Evolutionary conservation across 2,329 filamentous ascomycete genomes (phyloP).

Genomic region (Aspergillus versicolor): DNA sequence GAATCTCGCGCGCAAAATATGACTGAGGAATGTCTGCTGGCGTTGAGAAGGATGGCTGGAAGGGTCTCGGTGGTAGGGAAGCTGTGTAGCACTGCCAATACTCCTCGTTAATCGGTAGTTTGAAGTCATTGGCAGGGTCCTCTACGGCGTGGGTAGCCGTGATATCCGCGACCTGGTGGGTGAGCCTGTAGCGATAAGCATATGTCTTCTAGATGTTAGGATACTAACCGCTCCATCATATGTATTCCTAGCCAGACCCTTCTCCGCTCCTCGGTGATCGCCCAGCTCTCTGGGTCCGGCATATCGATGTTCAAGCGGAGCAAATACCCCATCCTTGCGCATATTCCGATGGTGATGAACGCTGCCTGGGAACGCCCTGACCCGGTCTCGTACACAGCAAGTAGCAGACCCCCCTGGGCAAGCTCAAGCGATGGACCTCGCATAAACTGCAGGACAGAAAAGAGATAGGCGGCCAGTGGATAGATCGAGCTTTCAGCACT

Average conservation of each 20-base stretch:
- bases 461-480: conserved; percentile 2
- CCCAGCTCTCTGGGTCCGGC: neutral
- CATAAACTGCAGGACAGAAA: neutral
- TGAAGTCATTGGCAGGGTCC: neutral
- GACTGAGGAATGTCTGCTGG: conserved; percentile 1
- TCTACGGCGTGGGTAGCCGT: conserved; percentile 2
- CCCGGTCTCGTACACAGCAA: conserved; percentile 3
- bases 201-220: neutral
- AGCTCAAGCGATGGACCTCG: conserved; percentile 1
- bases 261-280: conserved; percentile 3
- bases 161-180: conserved; percentile 1
- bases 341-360: conserved; percentile 3
- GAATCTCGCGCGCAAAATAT: conserved; percentile 9
- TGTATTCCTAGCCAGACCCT: conserved; percentile 11
- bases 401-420: conserved; percentile 3
- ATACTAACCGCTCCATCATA: conserved; percentile 7
- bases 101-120: conserved; percentile 4
- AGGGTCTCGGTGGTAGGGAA: too few relatives aligned
- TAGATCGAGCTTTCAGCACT: neutral
- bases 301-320: conserved; percentile 4
- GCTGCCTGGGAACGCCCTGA: neutral
- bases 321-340: conserved; percentile 4
- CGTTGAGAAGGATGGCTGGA: neutral
- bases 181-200: neutral
- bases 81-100: neutral